A percentile compares a stretch with the other conserved stretches of the same genome.
phyloP scores from a whole-genome alignment of 73 alveolate genomes.

The Tetrahymena elliotti region DNA sequence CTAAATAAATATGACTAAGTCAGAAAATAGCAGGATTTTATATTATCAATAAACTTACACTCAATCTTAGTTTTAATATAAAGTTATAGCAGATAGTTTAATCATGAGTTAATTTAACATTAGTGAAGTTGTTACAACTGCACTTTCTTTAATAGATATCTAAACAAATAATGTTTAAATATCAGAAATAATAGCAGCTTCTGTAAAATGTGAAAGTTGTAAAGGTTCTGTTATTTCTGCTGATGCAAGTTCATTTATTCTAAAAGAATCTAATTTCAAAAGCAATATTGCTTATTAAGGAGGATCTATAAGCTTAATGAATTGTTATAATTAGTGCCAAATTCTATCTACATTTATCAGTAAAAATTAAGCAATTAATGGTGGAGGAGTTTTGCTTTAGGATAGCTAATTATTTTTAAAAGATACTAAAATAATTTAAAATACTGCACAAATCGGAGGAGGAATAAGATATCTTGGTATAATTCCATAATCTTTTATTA shows the following conservation, averaged over 20 bases:
- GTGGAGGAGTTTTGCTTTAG: background rate
- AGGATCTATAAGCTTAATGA: background rate
- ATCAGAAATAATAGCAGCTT: background rate
- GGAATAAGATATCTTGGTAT: background rate
- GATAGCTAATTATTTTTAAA: background rate
- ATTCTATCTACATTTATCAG: background rate
- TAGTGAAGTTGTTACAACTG: background rate
- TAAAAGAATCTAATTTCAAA: background rate
- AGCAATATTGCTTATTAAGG: background rate
- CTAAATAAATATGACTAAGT: background rate
- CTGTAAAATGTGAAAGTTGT: background rate
- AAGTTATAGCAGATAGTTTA: background rate
- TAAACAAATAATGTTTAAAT: background rate
- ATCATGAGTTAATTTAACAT: background rate
- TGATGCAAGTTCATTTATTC: background rate
- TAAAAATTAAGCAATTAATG: background rate
- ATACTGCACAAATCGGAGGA: background rate
- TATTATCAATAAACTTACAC: background rate
- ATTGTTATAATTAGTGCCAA: background rate
- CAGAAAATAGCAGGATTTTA: background rate
- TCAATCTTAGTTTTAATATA: background rate
- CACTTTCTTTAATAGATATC: background rate
- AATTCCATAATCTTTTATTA: background rate
- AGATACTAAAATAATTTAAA: background rate
- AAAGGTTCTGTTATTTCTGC: background rate